Percentiles rank a stretch among this genome's conserved stretches.
Conservation (phyloP, 2,329 filamentous ascomycete species). For the Purpureocillium lavendulum region DNA sequence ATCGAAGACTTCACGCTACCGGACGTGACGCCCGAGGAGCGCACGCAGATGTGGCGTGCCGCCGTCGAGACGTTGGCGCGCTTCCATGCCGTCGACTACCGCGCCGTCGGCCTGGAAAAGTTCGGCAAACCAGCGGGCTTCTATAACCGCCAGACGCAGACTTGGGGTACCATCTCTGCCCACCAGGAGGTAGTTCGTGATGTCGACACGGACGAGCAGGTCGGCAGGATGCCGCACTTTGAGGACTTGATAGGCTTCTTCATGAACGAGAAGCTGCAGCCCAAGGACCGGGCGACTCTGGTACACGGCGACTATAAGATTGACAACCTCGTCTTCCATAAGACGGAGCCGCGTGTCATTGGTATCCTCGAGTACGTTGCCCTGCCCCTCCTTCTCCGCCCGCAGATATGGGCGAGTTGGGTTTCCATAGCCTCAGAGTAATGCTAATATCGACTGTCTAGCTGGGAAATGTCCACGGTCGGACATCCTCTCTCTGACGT, state of each 20-base stretch:
- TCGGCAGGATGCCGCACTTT: slow-evolving; percentile 79
- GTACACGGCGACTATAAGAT: slow-evolving; percentile 98
- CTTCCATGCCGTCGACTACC: slow-evolving; percentile 68
- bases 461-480: slow-evolving; percentile 96
- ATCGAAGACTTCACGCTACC: slow-evolving; percentile 84
- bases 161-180: slow-evolving; percentile 69
- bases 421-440: too few species aligned
- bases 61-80: slow-evolving; percentile 77
- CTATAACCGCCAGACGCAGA: slow-evolving; percentile 78
- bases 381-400: too few species aligned
- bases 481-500: slow-evolving; percentile 93
- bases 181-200: slow-evolving; percentile 71
- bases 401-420: too few species aligned
- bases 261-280: slow-evolving; percentile 57
- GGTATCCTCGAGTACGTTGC: slow-evolving; percentile 76
- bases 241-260: slow-evolving; percentile 76
- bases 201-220: slow-evolving; percentile 64
- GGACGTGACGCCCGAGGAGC: slow-evolving; percentile 56
- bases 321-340: slow-evolving; percentile 83
- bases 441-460: slow-evolving; percentile 15
- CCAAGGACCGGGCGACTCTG: slow-evolving; percentile 67
- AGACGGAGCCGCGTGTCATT: slow-evolving; percentile 78
- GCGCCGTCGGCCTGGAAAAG: slow-evolving; percentile 55
- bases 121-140: slow-evolving; percentile 73
- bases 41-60: slow-evolving; percentile 76